These are phyloP conservation scores for Perilla frutescens DNA, from an alignment of 257 asterid genomes.

Conservation along the genomic window DNA sequence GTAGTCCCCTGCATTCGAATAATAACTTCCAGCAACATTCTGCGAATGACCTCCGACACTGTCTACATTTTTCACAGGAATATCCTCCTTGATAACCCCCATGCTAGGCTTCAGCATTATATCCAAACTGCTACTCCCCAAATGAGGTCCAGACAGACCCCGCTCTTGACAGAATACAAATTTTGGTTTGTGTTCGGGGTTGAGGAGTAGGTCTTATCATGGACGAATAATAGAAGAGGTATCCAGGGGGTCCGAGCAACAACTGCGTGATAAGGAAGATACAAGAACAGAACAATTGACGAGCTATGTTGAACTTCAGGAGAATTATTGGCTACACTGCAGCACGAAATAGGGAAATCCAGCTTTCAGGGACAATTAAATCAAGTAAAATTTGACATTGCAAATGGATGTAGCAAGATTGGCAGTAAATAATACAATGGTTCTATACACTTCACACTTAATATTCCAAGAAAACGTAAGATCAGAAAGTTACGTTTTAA, in stretches of 20 bases:
- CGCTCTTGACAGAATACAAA: constrained; percentile 40
- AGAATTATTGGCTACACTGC: not conserved
- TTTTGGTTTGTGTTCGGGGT: constrained; percentile 27
- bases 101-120: constrained; percentile 41
- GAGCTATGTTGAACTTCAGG: not conserved
- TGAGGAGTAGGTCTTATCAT: constrained; percentile 20
- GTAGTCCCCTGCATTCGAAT: constrained; percentile 36
- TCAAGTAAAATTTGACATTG: not conserved
- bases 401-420: not conserved
- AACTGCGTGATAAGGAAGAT: not conserved
- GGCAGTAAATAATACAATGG: not conserved
- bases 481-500: not conserved
- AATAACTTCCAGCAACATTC: constrained; percentile 25
- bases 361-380: not conserved
- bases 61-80: constrained; percentile 23
- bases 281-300: not conserved
- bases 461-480: not conserved
- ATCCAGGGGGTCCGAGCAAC: not conserved
- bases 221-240: not conserved
- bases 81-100: constrained; percentile 31
- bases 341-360: not conserved
- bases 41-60: constrained; percentile 37
- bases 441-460: not conserved
- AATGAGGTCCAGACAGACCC: constrained; percentile 37
- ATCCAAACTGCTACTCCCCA: constrained; percentile 41